Conservation (phyloP, 148 eudicot genomes). For the Gaultheria prostrata region DNA sequence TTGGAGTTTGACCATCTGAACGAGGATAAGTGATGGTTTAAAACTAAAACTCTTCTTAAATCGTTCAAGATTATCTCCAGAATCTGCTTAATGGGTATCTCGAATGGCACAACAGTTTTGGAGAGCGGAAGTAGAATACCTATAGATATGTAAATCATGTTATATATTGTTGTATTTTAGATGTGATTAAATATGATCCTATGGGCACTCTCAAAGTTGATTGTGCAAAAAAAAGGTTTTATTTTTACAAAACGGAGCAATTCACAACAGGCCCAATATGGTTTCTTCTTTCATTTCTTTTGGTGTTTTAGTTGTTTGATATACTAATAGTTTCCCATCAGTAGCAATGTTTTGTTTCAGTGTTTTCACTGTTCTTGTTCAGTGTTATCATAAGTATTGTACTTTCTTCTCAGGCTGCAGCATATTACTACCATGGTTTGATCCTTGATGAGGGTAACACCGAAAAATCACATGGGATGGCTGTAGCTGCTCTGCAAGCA, state of each 20-base stretch:
- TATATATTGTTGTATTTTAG: background rate
- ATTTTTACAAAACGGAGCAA: background rate
- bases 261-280: background rate
- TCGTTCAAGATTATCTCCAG: background rate
- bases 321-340: background rate
- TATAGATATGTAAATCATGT: background rate
- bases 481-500: slow-evolving; percentile 93
- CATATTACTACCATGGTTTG: slow-evolving; percentile 96
- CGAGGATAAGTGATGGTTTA: background rate
- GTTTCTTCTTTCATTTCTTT: background rate
- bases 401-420: slow-evolving; percentile 64
- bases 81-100: background rate
- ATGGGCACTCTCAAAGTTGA: background rate
- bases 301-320: background rate
- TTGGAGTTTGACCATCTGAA: background rate
- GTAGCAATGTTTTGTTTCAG: background rate
- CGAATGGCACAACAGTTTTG: background rate
- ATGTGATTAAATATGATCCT: background rate
- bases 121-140: background rate
- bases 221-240: background rate
- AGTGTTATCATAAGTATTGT: slow-evolving; percentile 1
- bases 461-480: slow-evolving; percentile 97
- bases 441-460: slow-evolving; percentile 98
- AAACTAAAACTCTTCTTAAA: background rate
- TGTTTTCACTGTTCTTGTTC: background rate